phyloP scores from a whole-genome alignment of 1,139 yeast genomes.

The Groenewaldozyma auringiensis region DNA sequence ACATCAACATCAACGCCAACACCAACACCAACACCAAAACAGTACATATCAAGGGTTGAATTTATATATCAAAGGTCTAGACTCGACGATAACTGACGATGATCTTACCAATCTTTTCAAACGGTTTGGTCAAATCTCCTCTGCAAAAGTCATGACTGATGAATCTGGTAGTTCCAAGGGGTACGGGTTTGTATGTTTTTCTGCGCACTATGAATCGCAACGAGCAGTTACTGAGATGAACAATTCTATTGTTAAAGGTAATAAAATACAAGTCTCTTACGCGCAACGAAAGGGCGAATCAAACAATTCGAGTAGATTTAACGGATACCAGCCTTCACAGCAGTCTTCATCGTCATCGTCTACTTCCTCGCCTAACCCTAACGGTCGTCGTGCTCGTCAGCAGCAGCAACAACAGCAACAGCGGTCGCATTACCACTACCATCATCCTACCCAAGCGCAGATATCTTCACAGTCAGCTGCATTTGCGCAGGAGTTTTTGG shows the following conservation, averaged over 20 bases:
- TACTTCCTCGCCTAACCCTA: neutral
- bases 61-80: slow-evolving; percentile 83
- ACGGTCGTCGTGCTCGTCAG: neutral
- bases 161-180: slow-evolving; percentile 85
- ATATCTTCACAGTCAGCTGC: slow-evolving; percentile 41
- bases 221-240: slow-evolving; percentile 89
- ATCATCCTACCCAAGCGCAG: slow-evolving; percentile 14
- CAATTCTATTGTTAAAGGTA: slow-evolving; percentile 77
- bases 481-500: neutral
- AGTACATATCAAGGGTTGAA: slow-evolving; percentile 79
- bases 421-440: slow-evolving; percentile 27
- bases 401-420: neutral
- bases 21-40: neutral
- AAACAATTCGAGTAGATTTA: neutral
- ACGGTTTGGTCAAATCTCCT: slow-evolving; percentile 80
- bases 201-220: slow-evolving; percentile 87
- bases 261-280: slow-evolving; percentile 85
- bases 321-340: slow-evolving; percentile 3
- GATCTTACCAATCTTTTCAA: slow-evolving; percentile 72
- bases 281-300: slow-evolving; percentile 90
- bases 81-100: slow-evolving; percentile 74
- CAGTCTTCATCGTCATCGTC: neutral
- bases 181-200: slow-evolving; percentile 90
- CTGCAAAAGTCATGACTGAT: slow-evolving; percentile 86
- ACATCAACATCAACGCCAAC: neutral